phyloP scores from a whole-genome alignment of 208 protist species.

The Acanthamoeba sp. region DNA sequence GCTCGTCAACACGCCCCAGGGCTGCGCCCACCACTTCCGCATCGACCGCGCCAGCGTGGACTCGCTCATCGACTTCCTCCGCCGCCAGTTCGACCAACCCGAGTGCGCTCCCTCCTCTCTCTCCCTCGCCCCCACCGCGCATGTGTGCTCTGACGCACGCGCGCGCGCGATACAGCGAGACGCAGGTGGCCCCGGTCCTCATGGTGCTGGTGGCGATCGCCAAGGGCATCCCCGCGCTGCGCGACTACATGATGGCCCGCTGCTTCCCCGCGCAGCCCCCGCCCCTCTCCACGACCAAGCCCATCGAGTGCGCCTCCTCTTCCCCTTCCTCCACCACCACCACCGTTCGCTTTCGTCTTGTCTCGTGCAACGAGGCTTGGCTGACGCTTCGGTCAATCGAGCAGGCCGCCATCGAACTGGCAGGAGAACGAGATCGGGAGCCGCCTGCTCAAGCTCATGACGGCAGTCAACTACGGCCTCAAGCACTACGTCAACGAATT shows the following conservation, averaged over 20 bases:
- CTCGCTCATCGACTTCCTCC: background rate
- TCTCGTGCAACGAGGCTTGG: too few species aligned
- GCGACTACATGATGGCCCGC: slow-evolving; percentile 11
- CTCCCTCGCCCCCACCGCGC: background rate
- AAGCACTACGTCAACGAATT: slow-evolving; percentile 65
- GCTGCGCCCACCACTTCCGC: slow-evolving; percentile 46
- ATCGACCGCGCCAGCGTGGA: background rate
- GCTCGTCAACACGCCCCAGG: slow-evolving; percentile 53
- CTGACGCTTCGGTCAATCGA: too few species aligned
- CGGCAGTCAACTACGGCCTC: slow-evolving; percentile 18
- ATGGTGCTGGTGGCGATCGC: slow-evolving; percentile 57
- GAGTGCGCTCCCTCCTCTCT: background rate
- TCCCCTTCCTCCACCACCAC: background rate
- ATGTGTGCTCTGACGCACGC: too few species aligned
- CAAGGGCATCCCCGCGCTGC: background rate
- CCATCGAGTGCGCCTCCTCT: slow-evolving; percentile 6
- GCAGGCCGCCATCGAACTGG: slow-evolving; percentile 47
- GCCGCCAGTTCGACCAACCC: background rate
- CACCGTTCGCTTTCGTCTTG: background rate
- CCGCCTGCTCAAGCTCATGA: slow-evolving; percentile 12
- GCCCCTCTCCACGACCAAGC: background rate
- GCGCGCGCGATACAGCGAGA: background rate
- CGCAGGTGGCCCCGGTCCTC: slow-evolving; percentile 49
- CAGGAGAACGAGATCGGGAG: slow-evolving; percentile 28
- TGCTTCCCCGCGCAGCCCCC: slow-evolving; percentile 43